phyloP scores from a whole-genome alignment of 352 stramenopile genomes.

The Blastocystis sp. region DNA sequence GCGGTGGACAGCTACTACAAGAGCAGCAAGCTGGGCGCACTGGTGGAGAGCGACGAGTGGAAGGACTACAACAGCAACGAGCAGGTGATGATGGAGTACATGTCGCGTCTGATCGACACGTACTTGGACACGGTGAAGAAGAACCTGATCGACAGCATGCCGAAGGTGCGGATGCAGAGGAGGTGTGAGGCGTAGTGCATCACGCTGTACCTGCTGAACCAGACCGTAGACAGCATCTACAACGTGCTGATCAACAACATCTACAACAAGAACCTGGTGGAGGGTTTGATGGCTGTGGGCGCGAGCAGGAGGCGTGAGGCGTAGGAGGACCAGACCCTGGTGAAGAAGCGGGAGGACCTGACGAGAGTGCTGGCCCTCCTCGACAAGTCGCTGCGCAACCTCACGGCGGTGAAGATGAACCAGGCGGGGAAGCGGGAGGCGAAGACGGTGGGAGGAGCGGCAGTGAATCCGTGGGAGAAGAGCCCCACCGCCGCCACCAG shows the following conservation, averaged over 20 bases:
- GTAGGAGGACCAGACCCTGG: conserved; percentile 1
- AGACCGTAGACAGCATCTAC: background rate
- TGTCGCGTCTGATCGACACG: background rate
- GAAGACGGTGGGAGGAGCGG: too few species aligned
- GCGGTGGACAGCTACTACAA: background rate
- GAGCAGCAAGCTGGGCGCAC: too few species aligned
- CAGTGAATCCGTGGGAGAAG: conserved; percentile 31
- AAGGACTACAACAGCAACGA: conserved; percentile 84
- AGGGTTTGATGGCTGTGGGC: conserved; percentile 6
- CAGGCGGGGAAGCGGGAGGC: background rate
- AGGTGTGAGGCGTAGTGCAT: conserved; percentile 87
- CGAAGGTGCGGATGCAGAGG: conserved; percentile 16
- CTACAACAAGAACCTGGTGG: background rate
- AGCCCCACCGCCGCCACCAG: background rate
- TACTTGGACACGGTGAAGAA: conserved; percentile 3
- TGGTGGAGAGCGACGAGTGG: conserved; percentile 89
- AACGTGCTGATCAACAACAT: background rate
- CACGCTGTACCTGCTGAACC: conserved; percentile 74
- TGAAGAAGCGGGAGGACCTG: conserved; percentile 28
- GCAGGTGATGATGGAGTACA: background rate
- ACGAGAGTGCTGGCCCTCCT: conserved; percentile 9
- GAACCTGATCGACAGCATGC: conserved; percentile 8
- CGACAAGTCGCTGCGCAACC: conserved; percentile 43
- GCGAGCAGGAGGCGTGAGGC: background rate
- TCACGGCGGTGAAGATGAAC: conserved; percentile 14